A percentile compares a stretch with the other conserved stretches of the same genome.
phyloP scores from a whole-genome alignment of 2,329 filamentous ascomycete species.

The Pseudofabraea citricarpa region DNA sequence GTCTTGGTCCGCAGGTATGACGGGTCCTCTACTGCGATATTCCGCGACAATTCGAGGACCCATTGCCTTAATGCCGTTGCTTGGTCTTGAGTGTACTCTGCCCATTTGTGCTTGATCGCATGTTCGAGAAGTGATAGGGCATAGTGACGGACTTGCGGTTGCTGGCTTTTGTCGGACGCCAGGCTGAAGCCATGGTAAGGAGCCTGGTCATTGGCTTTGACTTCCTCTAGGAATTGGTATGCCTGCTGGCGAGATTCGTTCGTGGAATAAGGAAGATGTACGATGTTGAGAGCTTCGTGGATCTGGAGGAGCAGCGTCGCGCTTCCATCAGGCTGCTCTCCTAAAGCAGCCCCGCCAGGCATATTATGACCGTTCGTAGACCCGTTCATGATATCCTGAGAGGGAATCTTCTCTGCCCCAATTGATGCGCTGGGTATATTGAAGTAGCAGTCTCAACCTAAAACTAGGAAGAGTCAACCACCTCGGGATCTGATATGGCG shows the following conservation, averaged over 20 bases:
- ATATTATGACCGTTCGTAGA: conserved; percentile 17
- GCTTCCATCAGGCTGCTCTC: conserved; percentile 28
- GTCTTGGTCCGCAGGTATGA: conserved; percentile 88
- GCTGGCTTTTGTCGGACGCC: conserved; percentile 69
- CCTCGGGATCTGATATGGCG: too few species aligned
- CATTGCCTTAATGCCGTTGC: conserved; percentile 65
- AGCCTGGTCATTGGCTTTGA: conserved; percentile 75
- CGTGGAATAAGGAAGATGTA: conserved; percentile 75
- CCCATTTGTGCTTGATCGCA: conserved; percentile 80
- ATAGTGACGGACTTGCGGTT: conserved; percentile 85
- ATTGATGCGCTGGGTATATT: too few species aligned
- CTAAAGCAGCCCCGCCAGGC: conserved; percentile 5
- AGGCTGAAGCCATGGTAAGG: conserved; percentile 81
- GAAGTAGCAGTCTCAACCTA: too few species aligned
- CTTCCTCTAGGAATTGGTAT: conserved; percentile 76
- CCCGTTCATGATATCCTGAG: conserved; percentile 9
- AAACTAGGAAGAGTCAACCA: too few species aligned
- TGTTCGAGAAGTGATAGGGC: conserved; percentile 89
- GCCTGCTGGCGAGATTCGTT: conserved; percentile 81
- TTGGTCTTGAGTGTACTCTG: conserved; percentile 65
- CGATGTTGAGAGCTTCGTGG: conserved; percentile 78
- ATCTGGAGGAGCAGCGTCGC: conserved; percentile 59
- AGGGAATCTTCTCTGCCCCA: too few species aligned
- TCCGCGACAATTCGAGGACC: conserved; percentile 73
- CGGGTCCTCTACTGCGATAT: conserved; percentile 67